Percentiles rank a stretch among this genome's conserved stretches.
phyloP scores from a whole-genome alignment of 2,329 filamentous ascomycete genomes.

The Colletotrichum scovillei region DNA sequence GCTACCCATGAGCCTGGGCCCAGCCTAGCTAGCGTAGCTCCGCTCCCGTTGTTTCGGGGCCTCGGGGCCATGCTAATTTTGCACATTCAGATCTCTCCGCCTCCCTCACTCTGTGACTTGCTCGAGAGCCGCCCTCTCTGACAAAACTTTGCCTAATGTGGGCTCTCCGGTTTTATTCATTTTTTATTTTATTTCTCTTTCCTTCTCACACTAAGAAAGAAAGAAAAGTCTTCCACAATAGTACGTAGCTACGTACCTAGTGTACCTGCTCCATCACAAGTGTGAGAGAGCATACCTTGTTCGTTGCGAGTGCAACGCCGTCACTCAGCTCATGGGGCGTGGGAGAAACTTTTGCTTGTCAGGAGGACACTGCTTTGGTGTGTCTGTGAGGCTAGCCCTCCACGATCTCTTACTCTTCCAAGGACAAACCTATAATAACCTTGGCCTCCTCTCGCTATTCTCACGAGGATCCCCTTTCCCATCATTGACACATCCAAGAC shows the following conservation, averaged over 20 bases:
- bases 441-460: constrained; percentile 17
- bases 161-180: not conserved
- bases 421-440: constrained; percentile 30
- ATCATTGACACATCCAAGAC: constrained; percentile 31
- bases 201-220: not conserved
- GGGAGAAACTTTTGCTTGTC: constrained; percentile 30
- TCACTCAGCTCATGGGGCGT: constrained; percentile 19
- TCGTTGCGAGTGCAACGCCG: constrained; percentile 29
- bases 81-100: constrained; percentile 27
- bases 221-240: not conserved
- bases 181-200: not conserved
- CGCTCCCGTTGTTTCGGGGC: constrained; percentile 29
- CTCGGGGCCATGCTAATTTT: constrained; percentile 29
- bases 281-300: not conserved
- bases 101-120: constrained; percentile 17
- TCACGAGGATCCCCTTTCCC: not conserved
- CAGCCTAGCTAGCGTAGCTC: constrained; percentile 19
- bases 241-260: constrained; percentile 26
- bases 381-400: constrained; percentile 15
- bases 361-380: constrained; percentile 23
- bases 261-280: not conserved
- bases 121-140: constrained; percentile 13
- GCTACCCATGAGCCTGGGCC: constrained; percentile 1
- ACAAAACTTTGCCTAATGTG: constrained; percentile 23
- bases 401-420: constrained; percentile 17